A percentile compares a stretch with the other conserved stretches of the same genome.
Evolutionary conservation across 2,329 filamentous ascomycete species (phyloP).

Genomic region (Capronia americana): DNA sequence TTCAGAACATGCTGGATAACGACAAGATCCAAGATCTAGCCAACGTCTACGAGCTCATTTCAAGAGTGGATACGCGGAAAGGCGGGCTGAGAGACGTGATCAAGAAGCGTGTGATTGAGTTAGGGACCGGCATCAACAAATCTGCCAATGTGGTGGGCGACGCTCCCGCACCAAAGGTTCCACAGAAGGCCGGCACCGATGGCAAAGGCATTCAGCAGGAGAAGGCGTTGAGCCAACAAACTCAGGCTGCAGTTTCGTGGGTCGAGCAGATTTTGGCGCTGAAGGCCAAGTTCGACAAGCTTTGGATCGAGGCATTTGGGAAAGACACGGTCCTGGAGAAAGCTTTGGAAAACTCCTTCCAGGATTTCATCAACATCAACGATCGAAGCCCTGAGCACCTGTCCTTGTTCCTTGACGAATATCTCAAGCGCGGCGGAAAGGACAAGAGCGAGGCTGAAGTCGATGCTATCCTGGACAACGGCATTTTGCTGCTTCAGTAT

Average conservation of each 20-base stretch:
- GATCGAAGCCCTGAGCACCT: slow-evolving; percentile 85
- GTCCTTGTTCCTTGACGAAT: slow-evolving; percentile 96
- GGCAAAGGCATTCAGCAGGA: slow-evolving; percentile 60
- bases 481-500: slow-evolving; percentile 85
- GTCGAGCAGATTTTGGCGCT: slow-evolving; percentile 86
- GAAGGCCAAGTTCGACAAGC: slow-evolving; percentile 86
- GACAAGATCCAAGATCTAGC: slow-evolving; percentile 78
- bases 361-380: slow-evolving; percentile 94
- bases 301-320: slow-evolving; percentile 76
- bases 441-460: slow-evolving; percentile 90
- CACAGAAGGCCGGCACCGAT: slow-evolving; percentile 50
- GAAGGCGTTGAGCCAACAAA: slow-evolving; percentile 75
- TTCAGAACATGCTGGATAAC: slow-evolving; percentile 90
- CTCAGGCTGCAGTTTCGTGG: slow-evolving; percentile 88
- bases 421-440: slow-evolving; percentile 90
- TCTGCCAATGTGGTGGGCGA: slow-evolving; percentile 59
- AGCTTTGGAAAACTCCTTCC: slow-evolving; percentile 83
- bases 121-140: slow-evolving; percentile 84
- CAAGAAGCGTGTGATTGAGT: slow-evolving; percentile 75
- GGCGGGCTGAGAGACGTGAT: slow-evolving; percentile 71
- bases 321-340: slow-evolving; percentile 79
- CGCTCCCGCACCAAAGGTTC: slow-evolving; percentile 56
- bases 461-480: slow-evolving; percentile 83
- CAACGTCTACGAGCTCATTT: slow-evolving; percentile 81
- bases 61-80: slow-evolving; percentile 77